Evolutionary conservation across 768 basidiomycete species (phyloP).

Genomic region (Serendipita sp.): DNA sequence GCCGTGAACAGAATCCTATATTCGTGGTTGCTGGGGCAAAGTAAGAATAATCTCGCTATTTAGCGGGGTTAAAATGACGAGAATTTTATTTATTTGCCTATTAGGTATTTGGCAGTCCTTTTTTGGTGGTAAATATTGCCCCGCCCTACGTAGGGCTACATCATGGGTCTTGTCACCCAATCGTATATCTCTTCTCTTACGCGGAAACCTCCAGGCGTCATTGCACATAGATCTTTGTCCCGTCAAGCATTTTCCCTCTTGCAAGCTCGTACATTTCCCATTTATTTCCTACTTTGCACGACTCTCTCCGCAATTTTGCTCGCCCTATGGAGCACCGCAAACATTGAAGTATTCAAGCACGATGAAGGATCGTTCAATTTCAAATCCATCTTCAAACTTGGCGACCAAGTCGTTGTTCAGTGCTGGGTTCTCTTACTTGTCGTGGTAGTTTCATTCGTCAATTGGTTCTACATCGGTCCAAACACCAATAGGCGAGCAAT

Average conservation of each 20-base stretch:
- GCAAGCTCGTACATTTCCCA: conserved; percentile 57
- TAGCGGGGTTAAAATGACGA: neutral
- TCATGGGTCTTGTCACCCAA: neutral
- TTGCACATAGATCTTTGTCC: conserved; percentile 15
- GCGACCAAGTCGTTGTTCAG: conserved; percentile 46
- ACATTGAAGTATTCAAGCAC: conserved; percentile 31
- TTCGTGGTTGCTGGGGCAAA: neutral
- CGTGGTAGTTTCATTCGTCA: conserved; percentile 35
- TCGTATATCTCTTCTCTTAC: neutral
- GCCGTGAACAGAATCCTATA: neutral
- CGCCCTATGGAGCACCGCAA: conserved; percentile 39
- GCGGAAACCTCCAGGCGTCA: neutral
- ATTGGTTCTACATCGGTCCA: conserved; percentile 57
- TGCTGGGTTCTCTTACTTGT: conserved; percentile 38
- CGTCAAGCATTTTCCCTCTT: conserved; percentile 57
- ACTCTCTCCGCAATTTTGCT: conserved; percentile 37
- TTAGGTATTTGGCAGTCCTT: conserved; percentile 1
- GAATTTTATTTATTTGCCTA: neutral
- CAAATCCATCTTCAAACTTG: conserved; percentile 30
- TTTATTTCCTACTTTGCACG: conserved; percentile 54
- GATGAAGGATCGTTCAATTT: neutral
- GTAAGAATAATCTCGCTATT: neutral
- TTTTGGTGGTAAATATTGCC: neutral
- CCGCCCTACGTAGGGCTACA: neutral
- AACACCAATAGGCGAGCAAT: conserved; percentile 44